phyloP scores from a whole-genome alignment of 106 monocot species.

The Dendrobium nobile region DNA sequence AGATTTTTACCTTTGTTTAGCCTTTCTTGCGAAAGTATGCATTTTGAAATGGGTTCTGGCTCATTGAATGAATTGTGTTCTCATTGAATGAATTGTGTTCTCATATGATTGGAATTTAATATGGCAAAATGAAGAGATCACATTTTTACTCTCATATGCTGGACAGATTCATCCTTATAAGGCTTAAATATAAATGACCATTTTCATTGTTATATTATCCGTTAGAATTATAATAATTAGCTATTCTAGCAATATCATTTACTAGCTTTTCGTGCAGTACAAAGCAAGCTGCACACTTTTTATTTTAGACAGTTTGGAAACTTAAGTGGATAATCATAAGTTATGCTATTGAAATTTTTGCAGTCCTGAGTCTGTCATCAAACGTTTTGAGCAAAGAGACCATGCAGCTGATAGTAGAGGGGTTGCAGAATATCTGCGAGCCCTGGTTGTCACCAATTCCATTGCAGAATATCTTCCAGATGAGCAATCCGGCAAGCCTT shows the following conservation, averaged over 20 bases:
- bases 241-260: neutral
- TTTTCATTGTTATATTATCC: neutral
- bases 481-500: slow-evolving; percentile 59
- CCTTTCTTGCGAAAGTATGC: neutral
- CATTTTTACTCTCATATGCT: neutral
- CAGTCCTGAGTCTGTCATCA: slow-evolving; percentile 86
- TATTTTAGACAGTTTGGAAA: neutral
- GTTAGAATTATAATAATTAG: neutral
- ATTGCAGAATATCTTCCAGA: slow-evolving; percentile 80
- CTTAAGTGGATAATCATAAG: neutral
- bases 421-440: slow-evolving; percentile 82
- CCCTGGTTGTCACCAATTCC: slow-evolving; percentile 76
- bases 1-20: neutral
- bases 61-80: neutral
- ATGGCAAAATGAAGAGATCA: neutral
- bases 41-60: neutral
- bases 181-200: neutral
- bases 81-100: neutral
- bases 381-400: slow-evolving; percentile 75
- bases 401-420: slow-evolving; percentile 80
- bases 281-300: neutral
- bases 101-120: neutral
- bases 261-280: neutral
- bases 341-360: slow-evolving; percentile 12
- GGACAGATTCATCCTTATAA: neutral